These are phyloP conservation scores for Ogataea paradorogensis DNA, from an alignment of 805 yeast genomes.

Conservation along the genomic window DNA sequence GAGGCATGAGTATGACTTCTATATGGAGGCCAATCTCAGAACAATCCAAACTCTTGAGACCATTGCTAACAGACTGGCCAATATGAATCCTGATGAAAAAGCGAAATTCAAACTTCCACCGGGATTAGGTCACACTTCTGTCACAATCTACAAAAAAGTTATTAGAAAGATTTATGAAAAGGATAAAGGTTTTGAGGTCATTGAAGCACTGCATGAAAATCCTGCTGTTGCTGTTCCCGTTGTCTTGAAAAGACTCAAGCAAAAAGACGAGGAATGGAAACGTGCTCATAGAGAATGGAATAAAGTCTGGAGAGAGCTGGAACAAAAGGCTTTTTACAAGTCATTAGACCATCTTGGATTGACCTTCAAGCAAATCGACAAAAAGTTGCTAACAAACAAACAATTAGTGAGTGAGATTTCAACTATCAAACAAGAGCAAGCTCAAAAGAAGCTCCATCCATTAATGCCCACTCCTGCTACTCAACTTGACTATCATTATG, in stretches of 20 bases:
- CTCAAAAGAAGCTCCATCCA: conserved; percentile 81
- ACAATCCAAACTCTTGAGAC: conserved; percentile 95
- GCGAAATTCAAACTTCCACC: conserved; percentile 82
- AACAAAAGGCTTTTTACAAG: conserved; percentile 89
- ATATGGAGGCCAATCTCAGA: conserved; percentile 91
- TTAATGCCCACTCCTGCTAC: conserved; percentile 83
- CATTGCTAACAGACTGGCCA: conserved; percentile 87
- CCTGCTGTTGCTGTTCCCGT: conserved; percentile 96
- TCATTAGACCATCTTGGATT: conserved; percentile 93
- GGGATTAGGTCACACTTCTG: conserved; percentile 89
- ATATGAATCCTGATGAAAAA: conserved; percentile 89
- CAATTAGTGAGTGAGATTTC: conserved; percentile 88
- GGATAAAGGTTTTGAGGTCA: conserved; percentile 93
- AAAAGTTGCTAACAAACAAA: conserved; percentile 84
- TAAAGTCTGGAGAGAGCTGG: conserved; percentile 98
- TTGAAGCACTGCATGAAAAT: conserved; percentile 90
- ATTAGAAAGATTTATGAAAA: conserved; percentile 89
- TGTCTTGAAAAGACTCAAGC: conserved; percentile 87
- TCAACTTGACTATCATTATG: conserved; percentile 54
- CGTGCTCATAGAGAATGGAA: conserved; percentile 98
- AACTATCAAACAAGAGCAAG: conserved; percentile 87
- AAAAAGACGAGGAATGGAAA: conserved; percentile 98
- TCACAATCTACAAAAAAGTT: conserved; percentile 90
- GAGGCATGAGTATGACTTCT: conserved; percentile 94
- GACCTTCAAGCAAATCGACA: conserved; percentile 95